A percentile compares a stretch with the other conserved stretches of the same genome.
These are phyloP conservation scores for Botryotinia calthae DNA, from an alignment of 2,329 filamentous ascomycete genomes.

Conservation along the genomic window DNA sequence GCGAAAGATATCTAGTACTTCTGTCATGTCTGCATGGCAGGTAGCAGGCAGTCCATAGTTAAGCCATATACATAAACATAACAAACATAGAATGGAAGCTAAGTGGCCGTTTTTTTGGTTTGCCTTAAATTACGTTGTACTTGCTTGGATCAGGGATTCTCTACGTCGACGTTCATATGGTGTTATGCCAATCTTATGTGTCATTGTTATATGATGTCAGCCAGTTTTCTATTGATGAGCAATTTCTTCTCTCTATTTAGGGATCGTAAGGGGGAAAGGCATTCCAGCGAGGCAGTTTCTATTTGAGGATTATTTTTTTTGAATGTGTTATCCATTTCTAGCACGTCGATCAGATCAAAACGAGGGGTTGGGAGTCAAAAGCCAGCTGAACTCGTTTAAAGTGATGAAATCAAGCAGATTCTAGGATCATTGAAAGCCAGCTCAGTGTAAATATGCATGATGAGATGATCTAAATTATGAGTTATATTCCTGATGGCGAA, in stretches of 20 bases:
- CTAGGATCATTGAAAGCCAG: slow-evolving; percentile 11
- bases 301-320: neutral
- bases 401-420: slow-evolving; percentile 8
- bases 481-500: neutral
- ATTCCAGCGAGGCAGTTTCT: slow-evolving; percentile 15
- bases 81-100: slow-evolving; percentile 9
- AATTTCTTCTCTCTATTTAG: neutral
- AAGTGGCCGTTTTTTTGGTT: slow-evolving; percentile 15
- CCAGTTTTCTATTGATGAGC: neutral
- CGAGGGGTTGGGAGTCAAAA: slow-evolving; percentile 7
- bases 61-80: slow-evolving; percentile 10
- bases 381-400: slow-evolving; percentile 10
- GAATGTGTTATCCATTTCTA: slow-evolving; percentile 9
- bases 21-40: slow-evolving; percentile 18
- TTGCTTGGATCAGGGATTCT: slow-evolving; percentile 14
- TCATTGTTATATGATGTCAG: slow-evolving; percentile 17
- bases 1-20: slow-evolving; percentile 2
- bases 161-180: neutral
- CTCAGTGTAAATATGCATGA: slow-evolving; percentile 11
- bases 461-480: neutral
- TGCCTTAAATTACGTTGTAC: slow-evolving; percentile 15
- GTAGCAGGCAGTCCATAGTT: slow-evolving; percentile 10
- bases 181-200: slow-evolving; percentile 17
- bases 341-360: slow-evolving; percentile 15
- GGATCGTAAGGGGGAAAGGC: slow-evolving; percentile 10